Conservation (phyloP, 2,329 filamentous ascomycete genomes). For the Sporothrix curviconia region DNA sequence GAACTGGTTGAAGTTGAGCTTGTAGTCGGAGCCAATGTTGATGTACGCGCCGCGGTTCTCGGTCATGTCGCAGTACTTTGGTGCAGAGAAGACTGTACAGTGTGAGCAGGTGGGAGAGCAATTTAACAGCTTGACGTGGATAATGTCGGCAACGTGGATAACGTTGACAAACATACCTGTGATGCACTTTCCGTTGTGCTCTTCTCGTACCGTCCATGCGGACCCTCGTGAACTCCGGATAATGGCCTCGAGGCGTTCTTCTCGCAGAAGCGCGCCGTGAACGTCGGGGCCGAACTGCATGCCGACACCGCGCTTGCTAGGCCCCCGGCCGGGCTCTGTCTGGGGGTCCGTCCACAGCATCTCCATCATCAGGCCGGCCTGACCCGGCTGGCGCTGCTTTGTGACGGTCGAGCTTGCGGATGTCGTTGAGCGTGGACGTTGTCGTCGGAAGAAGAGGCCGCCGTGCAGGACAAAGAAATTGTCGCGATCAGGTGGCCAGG, state of each 20-base stretch:
- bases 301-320: slow-evolving; percentile 93
- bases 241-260: slow-evolving; percentile 87
- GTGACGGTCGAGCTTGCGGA: slow-evolving; percentile 49
- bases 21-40: slow-evolving; percentile 87
- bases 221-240: slow-evolving; percentile 96
- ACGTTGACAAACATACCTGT: slow-evolving; percentile 54
- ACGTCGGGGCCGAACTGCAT: slow-evolving; percentile 96
- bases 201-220: slow-evolving; percentile 98
- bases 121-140: no score
- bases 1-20: slow-evolving; percentile 87
- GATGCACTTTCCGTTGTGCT: slow-evolving; percentile 92
- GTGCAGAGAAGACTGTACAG: slow-evolving; percentile 79
- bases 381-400: slow-evolving; percentile 55
- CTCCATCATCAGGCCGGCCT: slow-evolving; percentile 97
- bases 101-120: slow-evolving; percentile 15
- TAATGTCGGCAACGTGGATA: neutral
- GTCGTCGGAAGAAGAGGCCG: slow-evolving; percentile 92
- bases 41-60: slow-evolving; percentile 98
- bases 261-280: slow-evolving; percentile 92
- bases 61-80: slow-evolving; percentile 94
- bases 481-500: slow-evolving; percentile 80
- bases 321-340: slow-evolving; percentile 73
- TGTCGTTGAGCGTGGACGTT: slow-evolving; percentile 86
- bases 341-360: slow-evolving; percentile 99
- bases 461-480: slow-evolving; percentile 93